Percentiles rank a stretch among this genome's conserved stretches.
Conservation (phyloP, 2,329 filamentous ascomycete genomes). For the Camptophora hylomeconis region DNA sequence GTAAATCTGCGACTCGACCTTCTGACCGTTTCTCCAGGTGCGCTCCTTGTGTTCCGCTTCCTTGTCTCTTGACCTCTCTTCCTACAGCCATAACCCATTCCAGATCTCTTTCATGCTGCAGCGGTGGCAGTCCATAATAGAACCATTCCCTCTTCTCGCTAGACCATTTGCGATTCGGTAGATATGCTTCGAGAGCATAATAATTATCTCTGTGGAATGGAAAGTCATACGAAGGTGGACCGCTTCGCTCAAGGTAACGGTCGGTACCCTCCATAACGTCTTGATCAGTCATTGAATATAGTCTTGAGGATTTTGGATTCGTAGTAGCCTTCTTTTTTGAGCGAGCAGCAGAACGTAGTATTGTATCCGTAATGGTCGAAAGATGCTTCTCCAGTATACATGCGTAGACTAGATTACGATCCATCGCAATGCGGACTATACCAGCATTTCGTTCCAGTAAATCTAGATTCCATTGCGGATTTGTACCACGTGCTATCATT, state of each 20-base stretch:
- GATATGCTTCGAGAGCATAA: conserved; percentile 14
- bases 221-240: conserved; percentile 14
- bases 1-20: too few species aligned
- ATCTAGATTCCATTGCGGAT: conserved; percentile 15
- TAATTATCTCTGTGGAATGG: conserved; percentile 17
- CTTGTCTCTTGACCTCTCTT: too few species aligned
- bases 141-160: conserved; percentile 12
- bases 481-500: conserved; percentile 13
- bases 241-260: conserved; percentile 14
- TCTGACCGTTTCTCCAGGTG: too few species aligned
- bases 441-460: conserved; percentile 11
- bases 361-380: conserved; percentile 12
- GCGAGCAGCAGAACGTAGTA: conserved; percentile 12
- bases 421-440: conserved; percentile 12
- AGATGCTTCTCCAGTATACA: conserved; percentile 15
- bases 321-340: conserved; percentile 10
- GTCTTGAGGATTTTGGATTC: conserved; percentile 8
- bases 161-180: conserved; percentile 17
- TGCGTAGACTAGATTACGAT: conserved; percentile 10
- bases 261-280: conserved; percentile 13
- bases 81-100: conserved; percentile 12
- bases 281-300: conserved; percentile 13
- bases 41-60: too few species aligned
- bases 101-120: conserved; percentile 15
- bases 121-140: conserved; percentile 15